Base-by-base conservation (phyloP, 169 alveolate species). In the Pseudocohnilembus persalinus region DNA sequence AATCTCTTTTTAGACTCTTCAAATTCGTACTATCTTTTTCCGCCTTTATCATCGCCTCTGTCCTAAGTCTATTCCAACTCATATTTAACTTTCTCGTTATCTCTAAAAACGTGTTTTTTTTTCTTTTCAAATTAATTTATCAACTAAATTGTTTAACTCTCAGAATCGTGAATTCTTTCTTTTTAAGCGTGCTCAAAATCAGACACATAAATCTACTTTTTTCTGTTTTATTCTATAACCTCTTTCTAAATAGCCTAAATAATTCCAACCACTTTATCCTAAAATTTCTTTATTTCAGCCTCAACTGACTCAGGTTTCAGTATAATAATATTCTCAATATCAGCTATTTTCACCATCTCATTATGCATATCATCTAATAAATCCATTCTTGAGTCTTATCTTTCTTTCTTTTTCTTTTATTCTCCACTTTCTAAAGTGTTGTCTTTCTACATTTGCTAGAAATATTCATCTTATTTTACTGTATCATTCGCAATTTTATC, bases 301-400 rank as follows among this genome's bases (percentile, higher is more conserved):
- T 90, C 94, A 64, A 88, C 73, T 65, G 77, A 73, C 31, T 78
- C 83, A 31, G 88, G 82, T 16, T 83, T 88, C 74, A 94, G 78
- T 28, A 84, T 73, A 31, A 87, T 82, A 28, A 92, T 89, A 79
- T 83, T 84, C 74, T 89, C 88, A 20, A 85, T 32, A 34, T 92
- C 94, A 29, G 90, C 94, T 72, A 89, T 93, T 16, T 84, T 79
- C n/a, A 79, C 83, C 24, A 92, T 74, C 33, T 89, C 93, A 29
- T 88, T 84, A 27, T 79, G 74, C 83, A 93, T 82, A 83, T 86
- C 86, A n/a, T 90, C 92, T 0, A 83, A 82, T 16, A 91, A 87
- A 33, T 90, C 93, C 84, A 93, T 89, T 72, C 88, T 90, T 27
- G 95, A 95, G 77, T 91, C 93, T 74, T 79, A 81, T 29, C 87